Base-by-base conservation (phyloP, 1,284 basidiomycete genomes). In the Cutaneotrichosporon daszewskae region DNA sequence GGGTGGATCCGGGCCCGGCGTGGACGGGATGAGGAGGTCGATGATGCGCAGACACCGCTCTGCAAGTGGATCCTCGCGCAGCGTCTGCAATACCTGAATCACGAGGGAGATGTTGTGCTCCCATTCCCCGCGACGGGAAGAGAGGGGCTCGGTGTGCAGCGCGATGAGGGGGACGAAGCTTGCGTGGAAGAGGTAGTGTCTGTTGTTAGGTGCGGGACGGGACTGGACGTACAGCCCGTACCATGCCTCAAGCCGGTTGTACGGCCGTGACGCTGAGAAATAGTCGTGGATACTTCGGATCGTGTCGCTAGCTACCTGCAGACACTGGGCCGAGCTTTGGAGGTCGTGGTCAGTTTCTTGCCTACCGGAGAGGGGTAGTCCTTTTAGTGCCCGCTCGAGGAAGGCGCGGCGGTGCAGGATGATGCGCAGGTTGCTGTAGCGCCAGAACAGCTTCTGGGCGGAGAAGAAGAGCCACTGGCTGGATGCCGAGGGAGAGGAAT, bases 171-270 rank as follows among this genome's bases (percentile, higher is more conserved):
- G 53, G 10, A 58, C 53, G 20, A 55, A 58, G 6, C 41, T 32
- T 4, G 55, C 53, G 24, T 58, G 55, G 51, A 58, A 55, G 19
- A 58, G 48, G 40, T 55, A 58, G 36, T 58, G 55, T n/a, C n/a
- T n/a, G n/a, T n/a, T n/a, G n/a, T n/a, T n/a, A n/a, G n/a, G n/a
- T n/a, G n/a, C n/a, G n/a, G n/a, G n/a, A n/a, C n/a, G n/a, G n/a
- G n/a, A n/a, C n/a, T n/a, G n/a, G n/a, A n/a, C n/a, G n/a, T n/a
- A n/a, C 53, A 58, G 40, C 10, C 45, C 53, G 26, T 58, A 58
- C 55, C 55, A 58, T 43, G 37, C 38, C 25, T 58, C 55, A 4
- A 58, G 40, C n/a, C n/a, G 9, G 43, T 31, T n/a, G 41, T 53
- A 10, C 35, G 46, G 6, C 27, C 32, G 9, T 44, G 43, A 4